Evolutionary conservation across 2,329 filamentous ascomycete genomes (phyloP), one percentile per base, ranked within the genome.

Genomic region (Bertia moriformis): DNA sequence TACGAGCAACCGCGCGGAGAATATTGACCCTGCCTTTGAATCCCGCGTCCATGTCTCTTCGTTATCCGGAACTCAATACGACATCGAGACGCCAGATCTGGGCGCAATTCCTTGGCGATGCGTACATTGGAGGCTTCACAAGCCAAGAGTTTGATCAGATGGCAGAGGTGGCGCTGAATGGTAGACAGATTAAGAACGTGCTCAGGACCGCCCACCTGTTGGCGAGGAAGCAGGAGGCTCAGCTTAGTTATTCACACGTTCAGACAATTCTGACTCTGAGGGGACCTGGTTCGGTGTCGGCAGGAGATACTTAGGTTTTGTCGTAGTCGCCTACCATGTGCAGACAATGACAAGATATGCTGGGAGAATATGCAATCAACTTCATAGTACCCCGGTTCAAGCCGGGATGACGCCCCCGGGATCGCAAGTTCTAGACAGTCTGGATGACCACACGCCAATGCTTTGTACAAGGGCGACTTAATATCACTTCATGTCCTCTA

Each of bases 111-210:
- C 48, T 46, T 4, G 49, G 48, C 35, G 46, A 46, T 27, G 46
- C 10, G 7, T 7, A 15, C 7, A 35, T 18, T 35, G 32, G 7
- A 7, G 32, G 7, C 7, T 35, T 46, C 1, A 41, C 48, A 37
- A 46, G 49, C 15, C 37, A 44, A 29, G 42, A 46, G 4, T 18
- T 52, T 3, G 46, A 49, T 10, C 19, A 40, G 20, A 36, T 51
- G 19, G 46, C 49, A 0, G 41, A 45, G 40, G 47, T 46, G 7
- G 29, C 43, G 4, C 33, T 55, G 18, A 55, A 57, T 43, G 52
- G 54, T 2, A 46, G 54, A n/a, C 52, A 55, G 45, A 57, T 56
- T 42, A 52, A 51, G 41, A 57, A 56, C 41, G 42, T 53, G 5
- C 42, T 57, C 44, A 54, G 50, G 43, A 48, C 46, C 2, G 49